These are phyloP conservation scores for Gossypium lobatum DNA, from an alignment of 441 rosid genomes.

Conservation along the genomic window DNA sequence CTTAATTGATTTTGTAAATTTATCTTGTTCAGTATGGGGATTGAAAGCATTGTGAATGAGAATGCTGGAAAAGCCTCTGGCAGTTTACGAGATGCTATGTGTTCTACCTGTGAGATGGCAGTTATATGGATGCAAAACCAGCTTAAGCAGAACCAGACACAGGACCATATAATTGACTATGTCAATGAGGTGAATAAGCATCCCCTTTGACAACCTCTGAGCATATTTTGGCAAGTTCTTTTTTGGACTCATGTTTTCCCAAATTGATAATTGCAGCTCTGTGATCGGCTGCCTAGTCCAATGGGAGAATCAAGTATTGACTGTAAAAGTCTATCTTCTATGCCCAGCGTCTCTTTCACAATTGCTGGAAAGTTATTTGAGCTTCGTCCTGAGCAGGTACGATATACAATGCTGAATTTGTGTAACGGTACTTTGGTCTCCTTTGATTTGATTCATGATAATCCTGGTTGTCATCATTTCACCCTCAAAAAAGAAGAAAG, in stretches of 20 bases:
- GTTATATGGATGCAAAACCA: slow-evolving; percentile 81
- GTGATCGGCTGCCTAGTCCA: slow-evolving; percentile 79
- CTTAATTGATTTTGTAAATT: slow-evolving; percentile 2
- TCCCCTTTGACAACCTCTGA: neutral
- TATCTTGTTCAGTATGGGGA: slow-evolving; percentile 49
- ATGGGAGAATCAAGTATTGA: slow-evolving; percentile 79
- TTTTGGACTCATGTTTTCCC: slow-evolving; percentile 3
- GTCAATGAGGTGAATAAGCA: slow-evolving; percentile 40
- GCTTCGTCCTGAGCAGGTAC: slow-evolving; percentile 25
- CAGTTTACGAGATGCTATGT: slow-evolving; percentile 39
- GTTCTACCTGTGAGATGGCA: slow-evolving; percentile 68
- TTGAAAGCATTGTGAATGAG: slow-evolving; percentile 55
- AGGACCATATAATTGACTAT: slow-evolving; percentile 45
- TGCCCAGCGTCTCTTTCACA: slow-evolving; percentile 75
- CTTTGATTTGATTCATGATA: neutral
- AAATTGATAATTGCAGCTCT: slow-evolving; percentile 36
- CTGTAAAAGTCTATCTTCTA: slow-evolving; percentile 43
- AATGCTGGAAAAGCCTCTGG: slow-evolving; percentile 26
- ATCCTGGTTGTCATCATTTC: neutral
- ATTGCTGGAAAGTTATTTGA: slow-evolving; percentile 62
- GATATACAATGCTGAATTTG: neutral
- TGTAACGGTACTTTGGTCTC: neutral
- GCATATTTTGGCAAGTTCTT: neutral
- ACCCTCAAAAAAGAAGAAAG: neutral
- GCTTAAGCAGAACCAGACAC: slow-evolving; percentile 56